Percentiles rank a stretch among this genome's conserved stretches.
phyloP scores from a whole-genome alignment of 148 eudicot genomes.

The Chenopodium album region DNA sequence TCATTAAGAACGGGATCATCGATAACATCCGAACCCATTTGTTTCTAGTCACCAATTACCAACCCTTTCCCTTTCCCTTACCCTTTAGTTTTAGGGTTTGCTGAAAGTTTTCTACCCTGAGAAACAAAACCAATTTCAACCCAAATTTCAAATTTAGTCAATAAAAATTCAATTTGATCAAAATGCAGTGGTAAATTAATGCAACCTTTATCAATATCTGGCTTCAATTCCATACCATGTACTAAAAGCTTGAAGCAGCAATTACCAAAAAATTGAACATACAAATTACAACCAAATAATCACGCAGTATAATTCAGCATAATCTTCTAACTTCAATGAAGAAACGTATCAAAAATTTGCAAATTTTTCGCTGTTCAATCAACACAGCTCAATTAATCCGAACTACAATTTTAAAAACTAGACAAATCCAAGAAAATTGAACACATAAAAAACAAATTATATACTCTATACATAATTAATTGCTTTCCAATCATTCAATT shows the following conservation, averaged over 20 bases:
- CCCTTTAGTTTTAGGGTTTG: not conserved
- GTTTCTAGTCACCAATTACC: not conserved
- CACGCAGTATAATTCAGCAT: not conserved
- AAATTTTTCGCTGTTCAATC: not conserved
- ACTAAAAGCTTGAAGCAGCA: not conserved
- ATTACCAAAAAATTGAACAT: not conserved
- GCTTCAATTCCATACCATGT: not conserved
- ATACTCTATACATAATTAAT: not conserved
- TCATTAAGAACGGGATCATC: constrained; percentile 32
- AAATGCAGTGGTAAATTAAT: not conserved
- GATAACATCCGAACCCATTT: constrained; percentile 39
- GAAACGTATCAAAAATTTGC: not conserved
- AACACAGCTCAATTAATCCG: not conserved
- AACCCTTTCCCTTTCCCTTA: not conserved
- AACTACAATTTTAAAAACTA: not conserved
- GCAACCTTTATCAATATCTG: not conserved
- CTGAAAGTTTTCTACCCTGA: constrained; percentile 7
- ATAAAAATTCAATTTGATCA: not conserved
- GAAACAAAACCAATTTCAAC: constrained; percentile 17
- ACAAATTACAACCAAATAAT: not conserved
- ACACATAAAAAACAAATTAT: not conserved
- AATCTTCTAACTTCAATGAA: not conserved
- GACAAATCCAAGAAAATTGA: not conserved
- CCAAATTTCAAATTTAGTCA: not conserved
- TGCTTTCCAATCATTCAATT: not conserved